phyloP scores from a whole-genome alignment of 2,329 filamentous ascomycete genomes.

The Aspergillus sp. region DNA sequence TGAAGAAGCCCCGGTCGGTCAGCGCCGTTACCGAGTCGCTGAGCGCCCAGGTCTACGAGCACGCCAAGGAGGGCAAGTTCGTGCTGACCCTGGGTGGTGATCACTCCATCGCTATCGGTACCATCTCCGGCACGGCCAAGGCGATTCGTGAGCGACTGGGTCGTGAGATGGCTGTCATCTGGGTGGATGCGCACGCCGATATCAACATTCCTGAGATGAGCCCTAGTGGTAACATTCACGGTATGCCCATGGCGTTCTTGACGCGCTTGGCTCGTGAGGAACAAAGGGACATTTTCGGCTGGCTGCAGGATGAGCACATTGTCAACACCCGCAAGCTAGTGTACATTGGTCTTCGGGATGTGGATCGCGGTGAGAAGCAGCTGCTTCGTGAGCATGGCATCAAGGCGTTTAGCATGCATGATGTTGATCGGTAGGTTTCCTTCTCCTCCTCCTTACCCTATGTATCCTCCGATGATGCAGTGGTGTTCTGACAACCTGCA shows the following conservation, averaged over 20 bases:
- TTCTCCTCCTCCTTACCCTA: not conserved
- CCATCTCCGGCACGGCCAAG: conserved; percentile 81
- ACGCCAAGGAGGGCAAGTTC: conserved; percentile 79
- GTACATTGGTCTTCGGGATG: conserved; percentile 93
- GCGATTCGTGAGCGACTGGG: conserved; percentile 80
- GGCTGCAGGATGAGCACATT: conserved; percentile 66
- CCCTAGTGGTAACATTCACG: conserved; percentile 90
- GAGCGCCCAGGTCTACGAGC: conserved; percentile 80
- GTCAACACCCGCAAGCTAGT: conserved; percentile 82
- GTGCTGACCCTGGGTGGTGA: conserved; percentile 94
- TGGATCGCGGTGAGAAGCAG: conserved; percentile 91
- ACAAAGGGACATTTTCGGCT: conserved; percentile 80
- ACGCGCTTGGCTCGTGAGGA: conserved; percentile 80
- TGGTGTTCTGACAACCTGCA: conserved; percentile 35
- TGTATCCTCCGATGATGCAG: not conserved
- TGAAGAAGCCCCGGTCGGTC: conserved; percentile 91
- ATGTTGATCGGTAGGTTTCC: conserved; percentile 74
- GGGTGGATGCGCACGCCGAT: conserved; percentile 97
- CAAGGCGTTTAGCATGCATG: conserved; percentile 98
- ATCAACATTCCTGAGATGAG: conserved; percentile 95
- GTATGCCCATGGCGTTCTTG: conserved; percentile 94
- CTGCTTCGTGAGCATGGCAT: conserved; percentile 86
- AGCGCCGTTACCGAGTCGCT: conserved; percentile 81
- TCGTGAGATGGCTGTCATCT: conserved; percentile 89
- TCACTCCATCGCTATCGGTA: conserved; percentile 95